These are phyloP conservation scores for Atalantia buxifolia DNA, from an alignment of 345 rosid genomes.

Conservation along the genomic window DNA sequence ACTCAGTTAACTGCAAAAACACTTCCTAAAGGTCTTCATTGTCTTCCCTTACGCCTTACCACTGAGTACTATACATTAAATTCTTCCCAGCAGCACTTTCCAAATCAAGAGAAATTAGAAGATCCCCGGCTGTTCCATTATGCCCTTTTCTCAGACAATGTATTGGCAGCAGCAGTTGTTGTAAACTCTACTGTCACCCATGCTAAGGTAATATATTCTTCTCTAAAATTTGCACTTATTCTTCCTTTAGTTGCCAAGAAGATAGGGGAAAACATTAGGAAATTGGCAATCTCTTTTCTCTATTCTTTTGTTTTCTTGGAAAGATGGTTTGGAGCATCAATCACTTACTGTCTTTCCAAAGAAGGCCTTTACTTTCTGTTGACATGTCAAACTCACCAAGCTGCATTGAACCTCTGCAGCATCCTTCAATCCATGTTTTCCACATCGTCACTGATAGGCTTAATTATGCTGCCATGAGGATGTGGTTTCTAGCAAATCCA, in stretches of 20 bases:
- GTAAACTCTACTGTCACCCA: slow-evolving; percentile 81
- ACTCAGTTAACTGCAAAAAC: slow-evolving; percentile 96
- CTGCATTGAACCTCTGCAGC: slow-evolving; percentile 48
- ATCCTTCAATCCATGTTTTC: slow-evolving; percentile 83
- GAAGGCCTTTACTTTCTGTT: neutral
- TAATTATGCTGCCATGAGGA: slow-evolving; percentile 96
- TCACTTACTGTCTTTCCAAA: neutral
- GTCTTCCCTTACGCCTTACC: slow-evolving; percentile 94
- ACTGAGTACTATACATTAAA: slow-evolving; percentile 65
- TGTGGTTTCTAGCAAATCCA: slow-evolving; percentile 94
- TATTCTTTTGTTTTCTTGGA: slow-evolving; percentile 3
- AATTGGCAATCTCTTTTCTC: neutral
- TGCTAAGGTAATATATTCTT: slow-evolving; percentile 60
- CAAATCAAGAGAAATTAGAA: slow-evolving; percentile 73
- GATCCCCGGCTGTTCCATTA: slow-evolving; percentile 68
- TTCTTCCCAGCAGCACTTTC: slow-evolving; percentile 63
- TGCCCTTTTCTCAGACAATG: slow-evolving; percentile 93
- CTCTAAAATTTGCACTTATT: neutral
- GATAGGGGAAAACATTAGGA: neutral
- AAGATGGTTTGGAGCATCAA: neutral
- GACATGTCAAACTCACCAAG: slow-evolving; percentile 13
- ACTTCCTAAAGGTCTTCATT: slow-evolving; percentile 95
- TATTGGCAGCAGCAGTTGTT: slow-evolving; percentile 90
- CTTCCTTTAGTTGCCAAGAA: slow-evolving; percentile 1
- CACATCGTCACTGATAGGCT: slow-evolving; percentile 93